Evolutionary conservation across 768 basidiomycete genomes (phyloP).

Genomic region (Cystofilobasidium capitatum): DNA sequence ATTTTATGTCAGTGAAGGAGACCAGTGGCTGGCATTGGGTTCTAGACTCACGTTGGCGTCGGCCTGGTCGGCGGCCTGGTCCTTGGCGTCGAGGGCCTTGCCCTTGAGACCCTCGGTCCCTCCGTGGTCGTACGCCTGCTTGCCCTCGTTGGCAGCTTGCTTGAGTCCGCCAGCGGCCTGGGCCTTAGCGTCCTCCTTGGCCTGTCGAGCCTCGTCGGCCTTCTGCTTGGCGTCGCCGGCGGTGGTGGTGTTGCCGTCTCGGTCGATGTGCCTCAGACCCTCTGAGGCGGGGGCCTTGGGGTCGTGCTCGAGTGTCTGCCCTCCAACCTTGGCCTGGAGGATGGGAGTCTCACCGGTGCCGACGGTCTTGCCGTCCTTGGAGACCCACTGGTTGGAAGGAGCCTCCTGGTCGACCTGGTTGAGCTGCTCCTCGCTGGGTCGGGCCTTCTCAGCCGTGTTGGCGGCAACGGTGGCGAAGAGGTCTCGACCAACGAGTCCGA

Average conservation of each 20-base stretch:
- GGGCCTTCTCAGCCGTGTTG: constrained; percentile 59
- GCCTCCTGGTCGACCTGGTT: constrained; percentile 57
- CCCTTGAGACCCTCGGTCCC: constrained; percentile 30
- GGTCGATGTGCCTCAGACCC: constrained; percentile 34
- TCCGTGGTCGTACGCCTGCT: constrained; percentile 30
- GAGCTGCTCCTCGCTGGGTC: constrained; percentile 53
- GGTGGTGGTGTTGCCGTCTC: constrained; percentile 37
- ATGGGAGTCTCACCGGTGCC: constrained; percentile 44
- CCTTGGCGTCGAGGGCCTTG: constrained; percentile 31
- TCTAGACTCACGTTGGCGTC: constrained; percentile 20
- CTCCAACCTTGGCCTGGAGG: constrained; percentile 44
- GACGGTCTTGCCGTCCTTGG: constrained; percentile 30
- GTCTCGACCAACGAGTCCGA: constrained; percentile 46
- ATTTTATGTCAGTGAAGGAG: too few relatives aligned
- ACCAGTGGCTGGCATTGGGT: not conserved
- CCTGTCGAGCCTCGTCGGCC: constrained; percentile 33
- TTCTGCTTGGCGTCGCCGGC: constrained; percentile 36
- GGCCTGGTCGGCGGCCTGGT: constrained; percentile 30
- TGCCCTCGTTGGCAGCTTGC: constrained; percentile 27
- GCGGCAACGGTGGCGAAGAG: constrained; percentile 63
- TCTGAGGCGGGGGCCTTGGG: constrained; percentile 25
- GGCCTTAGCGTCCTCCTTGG: constrained; percentile 32
- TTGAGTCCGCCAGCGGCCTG: constrained; percentile 28
- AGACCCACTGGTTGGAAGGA: constrained; percentile 53
- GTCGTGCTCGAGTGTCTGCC: constrained; percentile 32